Conservation (phyloP, 176 grass and related monocot genomes). For the Oropetium thomaeum region DNA sequence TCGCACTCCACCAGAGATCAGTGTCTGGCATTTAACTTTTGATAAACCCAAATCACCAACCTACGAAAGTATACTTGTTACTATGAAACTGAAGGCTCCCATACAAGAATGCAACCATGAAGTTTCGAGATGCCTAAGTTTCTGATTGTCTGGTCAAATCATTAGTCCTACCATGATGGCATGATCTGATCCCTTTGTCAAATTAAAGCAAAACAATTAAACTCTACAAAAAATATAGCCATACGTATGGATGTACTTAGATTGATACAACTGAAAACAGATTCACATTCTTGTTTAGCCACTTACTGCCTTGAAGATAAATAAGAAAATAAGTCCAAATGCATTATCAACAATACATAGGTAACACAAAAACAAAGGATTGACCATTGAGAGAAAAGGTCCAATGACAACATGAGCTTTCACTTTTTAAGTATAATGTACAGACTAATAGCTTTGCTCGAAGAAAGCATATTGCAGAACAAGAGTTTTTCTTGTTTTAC, state of each 20-base stretch:
- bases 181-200: not conserved
- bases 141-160: not conserved
- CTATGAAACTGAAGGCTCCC: not conserved
- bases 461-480: not conserved
- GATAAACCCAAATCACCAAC: conserved; percentile 98
- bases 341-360: not conserved
- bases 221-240: not conserved
- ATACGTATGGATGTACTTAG: not conserved
- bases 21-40: conserved; percentile 87
- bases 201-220: not conserved
- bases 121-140: not conserved
- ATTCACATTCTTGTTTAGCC: not conserved
- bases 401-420: not conserved
- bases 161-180: not conserved
- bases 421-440: not conserved
- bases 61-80: conserved; percentile 42
- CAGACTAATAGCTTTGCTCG: not conserved
- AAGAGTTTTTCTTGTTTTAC: not conserved
- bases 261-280: not conserved
- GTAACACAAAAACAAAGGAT: not conserved
- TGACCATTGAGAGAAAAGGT: not conserved
- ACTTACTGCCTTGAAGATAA: not conserved
- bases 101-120: not conserved
- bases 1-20: conserved; percentile 94
- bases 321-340: not conserved